Evolutionary conservation across 192 early-diverging fungal genomes (phyloP), one percentile per base, ranked within the genome.

Genomic region (Phycomyces nitens): DNA sequence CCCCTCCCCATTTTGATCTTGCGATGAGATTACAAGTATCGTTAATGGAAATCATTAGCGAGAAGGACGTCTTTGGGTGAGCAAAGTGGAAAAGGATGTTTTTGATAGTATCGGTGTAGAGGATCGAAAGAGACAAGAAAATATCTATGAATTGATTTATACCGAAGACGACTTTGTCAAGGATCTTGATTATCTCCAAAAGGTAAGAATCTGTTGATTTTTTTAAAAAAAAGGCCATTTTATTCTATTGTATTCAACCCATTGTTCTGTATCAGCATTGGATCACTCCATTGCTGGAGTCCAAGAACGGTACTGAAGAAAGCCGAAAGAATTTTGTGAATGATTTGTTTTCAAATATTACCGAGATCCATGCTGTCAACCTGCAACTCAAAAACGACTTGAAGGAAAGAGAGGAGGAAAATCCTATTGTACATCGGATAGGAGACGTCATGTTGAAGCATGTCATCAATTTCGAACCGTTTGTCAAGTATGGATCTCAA

Each of bases 161-260:
- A 94, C 89, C 4, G 92, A 99, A 69, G 86, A 89, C 55, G 90
- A 96, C 71, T 99, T 93, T 82, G 91, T 96, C 27, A 82, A 83
- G 40, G 94, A 98, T 64, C 78, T 98, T 43, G 86, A 85, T 59
- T 83, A 91, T 38, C 72, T 97, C 18, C 78, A 88, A 66, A 85
- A 84, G 62, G 89, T 91, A 76, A 34, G 71, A 56, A n/a, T n/a
- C n/a, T n/a, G n/a, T n/a, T n/a, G n/a, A n/a, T n/a, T n/a, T n/a
- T n/a, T n/a, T n/a, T n/a, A n/a, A n/a, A n/a, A n/a, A n/a, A n/a
- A n/a, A n/a, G n/a, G n/a, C n/a, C n/a, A 27, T 12, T 14, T 2
- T 23, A 22, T 15, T 16, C 24, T 53, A 26, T 26, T 16, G 7
- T 2, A 34, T 7, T 7, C 29, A 5, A 34, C 29, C 29, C 7